Evolutionary conservation across 306 rosid species (phyloP).

Genomic region (Castanospermum australe): DNA sequence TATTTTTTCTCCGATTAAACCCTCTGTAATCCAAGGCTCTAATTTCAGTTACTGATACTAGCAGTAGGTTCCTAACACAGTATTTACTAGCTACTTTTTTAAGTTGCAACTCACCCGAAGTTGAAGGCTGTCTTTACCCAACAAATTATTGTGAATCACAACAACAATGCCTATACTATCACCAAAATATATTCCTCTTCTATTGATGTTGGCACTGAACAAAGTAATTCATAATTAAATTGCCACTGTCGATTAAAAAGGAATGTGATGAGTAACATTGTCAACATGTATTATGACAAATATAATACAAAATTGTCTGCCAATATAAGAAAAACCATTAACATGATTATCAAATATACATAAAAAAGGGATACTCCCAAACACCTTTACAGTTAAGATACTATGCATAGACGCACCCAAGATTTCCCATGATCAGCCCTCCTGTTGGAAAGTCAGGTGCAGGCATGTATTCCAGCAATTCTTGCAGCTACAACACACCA

Average conservation of each 20-base stretch:
- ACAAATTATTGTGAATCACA: slow-evolving; percentile 2
- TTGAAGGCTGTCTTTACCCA: too few species aligned
- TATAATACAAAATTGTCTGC: background rate
- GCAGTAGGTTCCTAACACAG: too few species aligned
- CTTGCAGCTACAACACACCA: slow-evolving; percentile 70
- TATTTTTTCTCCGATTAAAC: too few species aligned
- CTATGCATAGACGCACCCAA: slow-evolving; percentile 61
- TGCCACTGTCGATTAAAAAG: slow-evolving; percentile 9
- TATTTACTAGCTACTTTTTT: too few species aligned
- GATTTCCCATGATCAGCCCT: slow-evolving; percentile 92
- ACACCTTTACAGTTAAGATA: background rate
- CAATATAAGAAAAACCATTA: background rate
- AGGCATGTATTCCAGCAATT: slow-evolving; percentile 98
- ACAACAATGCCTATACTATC: background rate
- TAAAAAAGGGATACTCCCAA: background rate
- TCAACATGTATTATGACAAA: background rate
- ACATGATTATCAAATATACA: background rate
- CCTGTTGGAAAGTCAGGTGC: slow-evolving; percentile 99
- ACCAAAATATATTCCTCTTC: background rate
- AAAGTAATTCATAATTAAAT: background rate
- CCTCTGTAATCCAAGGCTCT: too few species aligned
- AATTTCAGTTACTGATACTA: too few species aligned
- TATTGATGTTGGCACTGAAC: background rate
- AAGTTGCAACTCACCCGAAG: too few species aligned
- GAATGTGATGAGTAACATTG: background rate